A percentile compares a stretch with the other conserved stretches of the same genome.
Evolutionary conservation across 495 filamentous ascomycete genomes (phyloP).

Genomic region (Choiromyces venosus): DNA sequence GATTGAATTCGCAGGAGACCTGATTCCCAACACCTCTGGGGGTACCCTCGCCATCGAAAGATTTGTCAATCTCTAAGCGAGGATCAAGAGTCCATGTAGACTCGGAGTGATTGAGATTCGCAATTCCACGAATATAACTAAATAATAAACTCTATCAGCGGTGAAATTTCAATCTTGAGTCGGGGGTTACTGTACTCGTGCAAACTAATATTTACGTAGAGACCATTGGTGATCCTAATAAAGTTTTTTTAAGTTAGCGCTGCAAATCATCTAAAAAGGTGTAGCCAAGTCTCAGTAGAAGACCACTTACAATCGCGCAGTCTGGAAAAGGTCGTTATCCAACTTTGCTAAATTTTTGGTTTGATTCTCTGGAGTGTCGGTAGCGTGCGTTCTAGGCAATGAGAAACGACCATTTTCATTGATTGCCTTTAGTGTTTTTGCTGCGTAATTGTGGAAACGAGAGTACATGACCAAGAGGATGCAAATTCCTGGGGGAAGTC

Average conservation of each 20-base stretch:
- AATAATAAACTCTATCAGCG: slow-evolving; percentile 22
- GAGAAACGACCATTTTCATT: slow-evolving; percentile 47
- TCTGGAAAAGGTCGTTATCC: slow-evolving; percentile 47
- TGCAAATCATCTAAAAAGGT: neutral
- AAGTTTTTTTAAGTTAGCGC: neutral
- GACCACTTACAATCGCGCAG: slow-evolving; percentile 42
- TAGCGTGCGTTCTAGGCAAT: neutral
- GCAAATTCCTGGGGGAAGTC: slow-evolving; percentile 49
- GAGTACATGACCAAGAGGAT: slow-evolving; percentile 47
- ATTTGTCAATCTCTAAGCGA: slow-evolving; percentile 31
- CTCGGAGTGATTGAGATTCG: slow-evolving; percentile 22
- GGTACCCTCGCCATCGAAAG: slow-evolving; percentile 25
- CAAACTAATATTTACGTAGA: slow-evolving; percentile 44
- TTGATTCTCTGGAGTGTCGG: neutral
- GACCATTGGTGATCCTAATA: slow-evolving; percentile 41
- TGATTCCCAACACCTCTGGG: slow-evolving; percentile 56
- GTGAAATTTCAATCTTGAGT: slow-evolving; percentile 29
- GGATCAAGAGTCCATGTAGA: slow-evolving; percentile 41
- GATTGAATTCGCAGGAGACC: slow-evolving; percentile 66
- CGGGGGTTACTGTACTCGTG: slow-evolving; percentile 40
- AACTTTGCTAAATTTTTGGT: slow-evolving; percentile 8
- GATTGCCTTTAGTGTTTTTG: slow-evolving; percentile 41
- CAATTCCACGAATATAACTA: slow-evolving; percentile 39
- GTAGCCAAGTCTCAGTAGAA: neutral
- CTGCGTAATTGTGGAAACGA: slow-evolving; percentile 48